These are phyloP conservation scores for Paramecium caudatum DNA, from an alignment of 73 alveolate species.

Conservation along the genomic window DNA sequence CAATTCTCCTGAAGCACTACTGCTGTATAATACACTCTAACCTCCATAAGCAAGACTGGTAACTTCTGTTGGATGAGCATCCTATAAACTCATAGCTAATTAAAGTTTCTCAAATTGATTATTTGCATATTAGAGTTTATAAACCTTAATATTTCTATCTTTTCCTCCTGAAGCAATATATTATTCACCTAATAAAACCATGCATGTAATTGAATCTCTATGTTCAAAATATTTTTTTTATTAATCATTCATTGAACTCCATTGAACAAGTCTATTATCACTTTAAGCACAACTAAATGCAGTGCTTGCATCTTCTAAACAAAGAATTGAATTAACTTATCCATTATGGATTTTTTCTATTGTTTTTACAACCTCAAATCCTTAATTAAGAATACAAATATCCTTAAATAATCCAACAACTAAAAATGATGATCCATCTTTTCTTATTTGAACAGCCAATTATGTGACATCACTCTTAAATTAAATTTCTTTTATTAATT, in stretches of 20 bases:
- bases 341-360: constrained; percentile 47
- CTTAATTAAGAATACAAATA: constrained; percentile 44
- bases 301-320: constrained; percentile 14
- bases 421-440: constrained; percentile 46
- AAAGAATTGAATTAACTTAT: constrained; percentile 32
- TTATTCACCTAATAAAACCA: constrained; percentile 52
- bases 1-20: constrained; percentile 73
- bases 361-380: constrained; percentile 23
- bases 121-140: constrained; percentile 18
- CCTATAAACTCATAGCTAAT: constrained; percentile 47
- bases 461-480: constrained; percentile 49
- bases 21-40: constrained; percentile 32
- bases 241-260: constrained; percentile 41
- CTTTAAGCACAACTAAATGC: constrained; percentile 38
- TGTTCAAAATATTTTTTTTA: constrained; percentile 70
- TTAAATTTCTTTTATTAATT: constrained; percentile 20
- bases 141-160: constrained; percentile 69
- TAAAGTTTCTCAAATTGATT: constrained; percentile 62
- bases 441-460: constrained; percentile 26
- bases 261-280: constrained; percentile 35
- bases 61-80: constrained; percentile 74
- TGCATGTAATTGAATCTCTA: constrained; percentile 72
- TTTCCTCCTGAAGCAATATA: constrained; percentile 74
- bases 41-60: constrained; percentile 69
- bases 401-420: constrained; percentile 57